These are phyloP conservation scores for Cercospora canescens DNA, from an alignment of 2,329 filamentous ascomycete species.

Conservation along the genomic window DNA sequence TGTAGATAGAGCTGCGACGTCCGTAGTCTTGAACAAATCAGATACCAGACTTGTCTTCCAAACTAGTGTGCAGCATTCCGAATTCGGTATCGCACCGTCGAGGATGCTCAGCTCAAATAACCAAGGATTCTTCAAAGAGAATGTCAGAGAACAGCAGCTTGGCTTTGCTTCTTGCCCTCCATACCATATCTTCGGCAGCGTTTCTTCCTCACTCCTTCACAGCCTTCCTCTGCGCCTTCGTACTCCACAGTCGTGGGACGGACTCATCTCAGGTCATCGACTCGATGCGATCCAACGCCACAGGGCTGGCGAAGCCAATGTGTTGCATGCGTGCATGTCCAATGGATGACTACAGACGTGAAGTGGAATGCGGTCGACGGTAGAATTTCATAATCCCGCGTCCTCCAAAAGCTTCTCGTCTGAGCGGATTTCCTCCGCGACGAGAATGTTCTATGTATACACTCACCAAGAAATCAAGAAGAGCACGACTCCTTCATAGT, in stretches of 20 bases:
- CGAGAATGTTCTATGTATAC: not conserved
- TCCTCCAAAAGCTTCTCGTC: not conserved
- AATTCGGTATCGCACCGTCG: too few species aligned
- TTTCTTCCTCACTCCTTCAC: slow-evolving; percentile 17
- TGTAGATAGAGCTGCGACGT: too few species aligned
- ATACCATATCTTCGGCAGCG: not conserved
- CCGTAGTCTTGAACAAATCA: too few species aligned
- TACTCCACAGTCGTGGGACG: slow-evolving; percentile 11
- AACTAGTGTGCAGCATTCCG: too few species aligned
- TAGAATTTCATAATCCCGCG: not conserved
- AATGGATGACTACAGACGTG: too few species aligned
- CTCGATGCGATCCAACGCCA: too few species aligned
- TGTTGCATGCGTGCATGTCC: too few species aligned
- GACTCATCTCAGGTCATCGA: too few species aligned
- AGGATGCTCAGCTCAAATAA: too few species aligned
- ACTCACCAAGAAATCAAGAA: not conserved
- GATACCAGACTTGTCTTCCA: too few species aligned
- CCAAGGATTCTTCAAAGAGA: too few species aligned
- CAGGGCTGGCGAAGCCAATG: slow-evolving; percentile 3
- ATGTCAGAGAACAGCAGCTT: too few species aligned
- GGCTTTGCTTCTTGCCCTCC: not conserved
- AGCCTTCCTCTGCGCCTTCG: slow-evolving; percentile 13
- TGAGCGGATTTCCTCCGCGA: not conserved
- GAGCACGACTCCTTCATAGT: not conserved
- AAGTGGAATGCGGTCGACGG: not conserved